A percentile compares a stretch with the other conserved stretches of the same genome.
Evolutionary conservation across 1,284 basidiomycete species (phyloP).

Genomic region (Hemileia vastatrix): DNA sequence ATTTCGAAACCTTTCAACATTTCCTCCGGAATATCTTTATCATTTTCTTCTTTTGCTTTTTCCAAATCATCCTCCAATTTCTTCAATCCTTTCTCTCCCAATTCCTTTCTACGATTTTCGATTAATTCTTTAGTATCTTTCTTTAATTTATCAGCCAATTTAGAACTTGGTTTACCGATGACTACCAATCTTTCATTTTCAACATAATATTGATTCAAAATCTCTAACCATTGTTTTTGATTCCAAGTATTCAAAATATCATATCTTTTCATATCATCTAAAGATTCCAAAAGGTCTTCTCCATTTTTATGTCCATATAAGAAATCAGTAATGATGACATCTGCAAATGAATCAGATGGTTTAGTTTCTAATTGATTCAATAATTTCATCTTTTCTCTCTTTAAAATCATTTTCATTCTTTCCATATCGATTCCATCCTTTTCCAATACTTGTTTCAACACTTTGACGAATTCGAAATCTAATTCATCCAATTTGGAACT

Average conservation of each 20-base stretch:
- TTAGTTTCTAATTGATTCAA: constrained; percentile 39
- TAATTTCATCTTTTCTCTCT: constrained; percentile 48
- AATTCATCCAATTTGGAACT: constrained; percentile 65
- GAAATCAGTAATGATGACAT: constrained; percentile 46
- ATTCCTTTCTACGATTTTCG: constrained; percentile 56
- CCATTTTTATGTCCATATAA: constrained; percentile 42
- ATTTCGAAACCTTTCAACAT: constrained; percentile 75
- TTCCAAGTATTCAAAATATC: constrained; percentile 34
- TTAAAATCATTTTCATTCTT: constrained; percentile 76
- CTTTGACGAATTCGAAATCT: constrained; percentile 56
- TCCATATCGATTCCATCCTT: constrained; percentile 81
- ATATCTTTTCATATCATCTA: constrained; percentile 37
- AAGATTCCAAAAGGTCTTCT: constrained; percentile 28
- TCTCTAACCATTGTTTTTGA: constrained; percentile 32
- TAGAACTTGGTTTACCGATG: constrained; percentile 76
- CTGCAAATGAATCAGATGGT: constrained; percentile 51
- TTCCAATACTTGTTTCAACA: constrained; percentile 58
- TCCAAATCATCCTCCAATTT: constrained; percentile 62
- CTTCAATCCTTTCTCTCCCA: constrained; percentile 73
- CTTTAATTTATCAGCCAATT: constrained; percentile 69
- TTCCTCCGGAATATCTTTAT: constrained; percentile 65
- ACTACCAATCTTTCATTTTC: constrained; percentile 62
- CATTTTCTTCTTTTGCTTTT: constrained; percentile 77
- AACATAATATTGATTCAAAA: constrained; percentile 54
- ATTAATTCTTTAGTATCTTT: constrained; percentile 70